Percentiles rank a stretch among this genome's conserved stretches.
These are phyloP conservation scores for Larix kaempferi DNA, from an alignment of 75 land plant species.

Conservation along the genomic window DNA sequence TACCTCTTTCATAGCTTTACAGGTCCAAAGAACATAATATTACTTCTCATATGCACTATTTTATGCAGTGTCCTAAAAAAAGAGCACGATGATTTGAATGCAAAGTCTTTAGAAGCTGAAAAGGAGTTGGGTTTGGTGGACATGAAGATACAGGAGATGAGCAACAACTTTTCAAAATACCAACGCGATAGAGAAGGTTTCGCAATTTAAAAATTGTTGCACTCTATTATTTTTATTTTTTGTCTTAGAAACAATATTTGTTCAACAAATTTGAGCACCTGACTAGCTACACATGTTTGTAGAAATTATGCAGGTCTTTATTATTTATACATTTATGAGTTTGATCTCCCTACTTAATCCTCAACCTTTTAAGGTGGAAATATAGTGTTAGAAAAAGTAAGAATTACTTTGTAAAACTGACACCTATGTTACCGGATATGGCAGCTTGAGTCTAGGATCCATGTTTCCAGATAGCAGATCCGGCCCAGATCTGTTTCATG, in stretches of 20 bases:
- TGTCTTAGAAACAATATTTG: background rate
- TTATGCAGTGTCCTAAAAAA: conserved; percentile 44
- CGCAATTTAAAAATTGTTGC: conserved; percentile 2
- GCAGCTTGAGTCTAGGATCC: too few relatives aligned
- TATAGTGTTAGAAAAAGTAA: background rate
- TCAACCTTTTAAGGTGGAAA: background rate
- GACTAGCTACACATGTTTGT: background rate
- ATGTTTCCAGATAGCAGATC: too few relatives aligned
- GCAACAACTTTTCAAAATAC: conserved; percentile 44
- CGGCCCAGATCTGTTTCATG: too few relatives aligned
- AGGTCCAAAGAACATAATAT: too few relatives aligned
- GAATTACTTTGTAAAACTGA: too few relatives aligned
- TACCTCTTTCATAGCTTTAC: conserved; percentile 1
- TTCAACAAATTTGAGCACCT: background rate
- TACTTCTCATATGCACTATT: background rate
- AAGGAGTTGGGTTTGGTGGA: conserved; percentile 66
- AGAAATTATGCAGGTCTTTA: background rate
- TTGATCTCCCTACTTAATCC: background rate
- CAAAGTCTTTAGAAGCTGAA: conserved; percentile 72
- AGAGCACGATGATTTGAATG: conserved; percentile 62
- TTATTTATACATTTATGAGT: background rate
- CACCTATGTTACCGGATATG: too few relatives aligned
- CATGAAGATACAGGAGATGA: conserved; percentile 72
- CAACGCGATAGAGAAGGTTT: conserved; percentile 79
- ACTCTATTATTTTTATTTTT: background rate